These are phyloP conservation scores for Carex littledalei DNA, from an alignment of 176 grass and related monocot species.

Conservation along the genomic window DNA sequence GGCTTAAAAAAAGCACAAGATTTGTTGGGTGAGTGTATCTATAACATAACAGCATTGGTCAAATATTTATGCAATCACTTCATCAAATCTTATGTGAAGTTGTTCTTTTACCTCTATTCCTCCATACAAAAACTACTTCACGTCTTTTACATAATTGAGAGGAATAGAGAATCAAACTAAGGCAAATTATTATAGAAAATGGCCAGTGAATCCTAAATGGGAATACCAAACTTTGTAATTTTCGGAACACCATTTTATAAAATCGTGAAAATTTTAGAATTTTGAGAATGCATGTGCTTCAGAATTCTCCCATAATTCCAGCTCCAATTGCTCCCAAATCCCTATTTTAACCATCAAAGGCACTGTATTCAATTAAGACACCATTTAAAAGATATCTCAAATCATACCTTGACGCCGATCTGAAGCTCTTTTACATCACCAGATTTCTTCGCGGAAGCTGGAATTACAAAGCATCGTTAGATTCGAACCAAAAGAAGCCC, in stretches of 20 bases:
- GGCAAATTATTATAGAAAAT: neutral
- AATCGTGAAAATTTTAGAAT: neutral
- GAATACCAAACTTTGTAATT: neutral
- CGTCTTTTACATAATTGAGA: neutral
- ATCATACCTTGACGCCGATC: slow-evolving; percentile 85
- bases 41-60: neutral
- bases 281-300: neutral
- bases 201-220: neutral
- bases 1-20: neutral
- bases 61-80: neutral
- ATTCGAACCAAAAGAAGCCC: neutral
- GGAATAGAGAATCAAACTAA: neutral
- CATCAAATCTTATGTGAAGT: neutral
- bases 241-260: neutral
- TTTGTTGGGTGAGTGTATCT: neutral
- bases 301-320: neutral
- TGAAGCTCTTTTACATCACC: slow-evolving; percentile 82
- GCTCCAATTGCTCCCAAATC: neutral
- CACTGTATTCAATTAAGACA: neutral
- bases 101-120: neutral
- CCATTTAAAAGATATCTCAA: neutral
- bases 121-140: neutral
- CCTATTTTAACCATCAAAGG: neutral
- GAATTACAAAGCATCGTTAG: neutral
- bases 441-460: slow-evolving; percentile 75